phyloP scores from a whole-genome alignment of 768 basidiomycete species.

The Chlorophyllum brunneum region DNA sequence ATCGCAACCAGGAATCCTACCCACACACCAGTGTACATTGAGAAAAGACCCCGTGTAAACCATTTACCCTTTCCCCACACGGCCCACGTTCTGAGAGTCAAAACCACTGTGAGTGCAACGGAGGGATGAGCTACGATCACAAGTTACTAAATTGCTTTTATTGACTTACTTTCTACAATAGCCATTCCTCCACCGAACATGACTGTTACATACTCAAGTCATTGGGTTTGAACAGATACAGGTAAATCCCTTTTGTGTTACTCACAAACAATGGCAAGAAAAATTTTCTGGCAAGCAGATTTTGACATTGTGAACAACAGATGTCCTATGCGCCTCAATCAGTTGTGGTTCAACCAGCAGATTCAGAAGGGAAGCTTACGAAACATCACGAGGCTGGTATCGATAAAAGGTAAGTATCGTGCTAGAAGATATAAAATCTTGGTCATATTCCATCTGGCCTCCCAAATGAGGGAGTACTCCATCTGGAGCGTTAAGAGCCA shows the following conservation, averaged over 20 bases:
- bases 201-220: not conserved
- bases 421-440: constrained; percentile 23
- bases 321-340: not conserved
- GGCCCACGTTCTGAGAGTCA: constrained; percentile 11
- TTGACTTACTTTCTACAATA: constrained; percentile 1
- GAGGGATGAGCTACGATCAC: not conserved
- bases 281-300: not conserved
- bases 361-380: constrained; percentile 10
- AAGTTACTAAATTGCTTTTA: not conserved
- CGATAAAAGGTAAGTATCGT: constrained; percentile 24
- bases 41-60: not conserved
- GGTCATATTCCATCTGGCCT: constrained; percentile 17
- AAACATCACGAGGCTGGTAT: constrained; percentile 14
- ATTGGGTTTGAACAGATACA: no score
- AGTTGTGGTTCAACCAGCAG: not conserved
- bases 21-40: not conserved
- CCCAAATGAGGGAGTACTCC: constrained; percentile 23
- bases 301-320: not conserved
- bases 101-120: not conserved
- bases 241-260: not conserved
- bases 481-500: constrained; percentile 19
- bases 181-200: not conserved
- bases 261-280: not conserved
- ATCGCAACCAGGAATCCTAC: not conserved
- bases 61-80: not conserved